phyloP scores from a whole-genome alignment of 1,284 basidiomycete genomes.

The Cryptococcus neoformans region DNA sequence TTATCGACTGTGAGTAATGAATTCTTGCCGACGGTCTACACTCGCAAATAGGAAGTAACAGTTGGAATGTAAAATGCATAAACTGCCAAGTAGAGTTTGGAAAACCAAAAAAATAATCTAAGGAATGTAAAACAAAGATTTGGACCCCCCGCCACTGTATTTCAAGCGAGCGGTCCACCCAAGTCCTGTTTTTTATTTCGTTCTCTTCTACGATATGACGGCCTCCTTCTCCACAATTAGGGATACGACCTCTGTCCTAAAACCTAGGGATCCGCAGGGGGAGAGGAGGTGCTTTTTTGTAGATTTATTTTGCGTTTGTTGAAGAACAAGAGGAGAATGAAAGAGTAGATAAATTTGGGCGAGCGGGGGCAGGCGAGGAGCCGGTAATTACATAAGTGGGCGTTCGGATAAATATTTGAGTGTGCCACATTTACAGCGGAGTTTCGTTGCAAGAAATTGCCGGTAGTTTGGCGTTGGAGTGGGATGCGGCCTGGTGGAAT shows the following conservation, averaged over 20 bases:
- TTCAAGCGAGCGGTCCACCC: slow-evolving; percentile 34
- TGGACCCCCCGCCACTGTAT: slow-evolving; percentile 33
- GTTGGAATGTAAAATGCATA: too few species aligned
- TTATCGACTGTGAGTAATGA: too few species aligned
- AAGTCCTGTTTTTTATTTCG: slow-evolving; percentile 29
- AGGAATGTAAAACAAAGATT: slow-evolving; percentile 35
- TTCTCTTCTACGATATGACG: slow-evolving; percentile 41
- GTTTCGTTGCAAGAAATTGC: background rate
- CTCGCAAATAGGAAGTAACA: too few species aligned
- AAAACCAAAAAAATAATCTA: too few species aligned
- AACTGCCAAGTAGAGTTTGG: too few species aligned
- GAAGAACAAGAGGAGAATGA: slow-evolving; percentile 7
- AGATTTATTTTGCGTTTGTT: slow-evolving; percentile 23
- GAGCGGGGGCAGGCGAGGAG: background rate
- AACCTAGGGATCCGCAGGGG: slow-evolving; percentile 17
- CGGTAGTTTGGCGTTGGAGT: background rate
- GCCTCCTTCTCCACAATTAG: slow-evolving; percentile 19
- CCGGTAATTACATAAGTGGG: background rate
- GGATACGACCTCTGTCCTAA: slow-evolving; percentile 9
- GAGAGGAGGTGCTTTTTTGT: slow-evolving; percentile 38
- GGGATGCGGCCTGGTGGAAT: too few species aligned
- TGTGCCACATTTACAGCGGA: slow-evolving; percentile 3
- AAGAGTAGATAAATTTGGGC: background rate
- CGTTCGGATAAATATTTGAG: background rate
- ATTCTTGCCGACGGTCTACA: too few species aligned